Base-by-base conservation (phyloP, 225 moss, liverwort and hornwort species). In the Physcomitrium patens region DNA sequence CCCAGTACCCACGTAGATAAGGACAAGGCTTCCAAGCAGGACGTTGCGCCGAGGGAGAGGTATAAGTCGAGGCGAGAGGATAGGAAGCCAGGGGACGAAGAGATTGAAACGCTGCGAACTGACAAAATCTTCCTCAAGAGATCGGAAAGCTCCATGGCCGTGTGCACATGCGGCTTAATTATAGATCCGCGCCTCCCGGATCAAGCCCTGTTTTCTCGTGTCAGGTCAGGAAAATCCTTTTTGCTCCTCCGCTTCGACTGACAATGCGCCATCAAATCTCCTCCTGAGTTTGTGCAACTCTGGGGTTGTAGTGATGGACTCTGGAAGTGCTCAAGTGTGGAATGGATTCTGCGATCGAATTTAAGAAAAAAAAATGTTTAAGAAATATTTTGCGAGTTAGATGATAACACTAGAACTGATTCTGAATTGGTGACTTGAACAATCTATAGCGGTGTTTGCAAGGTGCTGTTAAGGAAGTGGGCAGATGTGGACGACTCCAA, bases 401-500 rank as follows among this genome's bases (percentile, higher is more conserved):
- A 1, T 37, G 7, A 4, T 37, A 37, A 37, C 31, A 4, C 0
- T 37, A 37, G 31, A 37, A 37, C 31, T 37, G 31, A 37, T 37
- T 7, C 5, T 46, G 23, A 18, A 43, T 67, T 42, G 50, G 31
- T 37, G 31, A 2, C 31, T 37, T 37, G 31, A 37, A 37, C 31
- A 37, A 16, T 70, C 74, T 9, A 72, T 84, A 99, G 99, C 48
- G 79, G 69, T 20, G 91, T 99, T 60, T 95, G 95, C 85, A 95
- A 90, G 81, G 79, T 79, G 9, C 73, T 99, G 28, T 75, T 99
- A 70, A 81, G 78, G 73, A 78, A 49, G 65, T 99, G 99, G 99
- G 84, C 87, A 7, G 79, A 86, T 63, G 70, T 93, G 60, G 89
- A 90, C 0, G 89, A 93, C 55, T 63, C 54, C 65, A 57, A 70